Percentiles rank a stretch among this genome's conserved stretches.
Evolutionary conservation across 495 filamentous ascomycete species (phyloP).

Genomic region (Beverwykella pulmonaria): DNA sequence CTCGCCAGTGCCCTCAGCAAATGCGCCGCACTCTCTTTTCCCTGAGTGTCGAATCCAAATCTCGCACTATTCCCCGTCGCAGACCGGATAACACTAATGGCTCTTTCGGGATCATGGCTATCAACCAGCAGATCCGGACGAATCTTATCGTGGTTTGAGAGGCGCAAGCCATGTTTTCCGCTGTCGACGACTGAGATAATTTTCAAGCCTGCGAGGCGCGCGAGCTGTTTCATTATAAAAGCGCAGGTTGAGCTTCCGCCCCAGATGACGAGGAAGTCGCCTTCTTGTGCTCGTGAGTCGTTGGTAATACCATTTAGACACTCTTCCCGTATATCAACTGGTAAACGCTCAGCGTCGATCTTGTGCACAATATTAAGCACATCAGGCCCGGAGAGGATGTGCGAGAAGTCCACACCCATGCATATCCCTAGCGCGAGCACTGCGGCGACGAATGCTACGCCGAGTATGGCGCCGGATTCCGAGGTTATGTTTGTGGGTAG

Average conservation of each 20-base stretch:
- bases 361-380: slow-evolving; percentile 50
- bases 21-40: slow-evolving; percentile 58
- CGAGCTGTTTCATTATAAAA: slow-evolving; percentile 61
- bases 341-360: slow-evolving; percentile 45
- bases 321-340: slow-evolving; percentile 3
- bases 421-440: slow-evolving; percentile 62
- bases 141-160: slow-evolving; percentile 38
- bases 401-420: slow-evolving; percentile 61
- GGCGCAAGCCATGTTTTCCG: slow-evolving; percentile 61
- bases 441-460: slow-evolving; percentile 59
- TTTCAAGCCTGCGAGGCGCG: slow-evolving; percentile 59
- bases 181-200: slow-evolving; percentile 63
- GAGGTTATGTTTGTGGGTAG: slow-evolving; percentile 47
- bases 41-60: slow-evolving; percentile 66
- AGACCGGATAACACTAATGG: slow-evolving; percentile 61
- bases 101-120: slow-evolving; percentile 59
- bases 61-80: slow-evolving; percentile 58
- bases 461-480: slow-evolving; percentile 45
- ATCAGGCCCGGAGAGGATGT: slow-evolving; percentile 54
- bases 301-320: slow-evolving; percentile 52
- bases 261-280: slow-evolving; percentile 72
- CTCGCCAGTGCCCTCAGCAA: slow-evolving; percentile 52
- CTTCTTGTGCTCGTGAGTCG: slow-evolving; percentile 44
- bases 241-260: slow-evolving; percentile 68
- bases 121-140: slow-evolving; percentile 65